Percentiles rank a stretch among this genome's conserved stretches.
Evolutionary conservation across 2,329 filamentous ascomycete genomes (phyloP).

Genomic region (Boeremia exigua): DNA sequence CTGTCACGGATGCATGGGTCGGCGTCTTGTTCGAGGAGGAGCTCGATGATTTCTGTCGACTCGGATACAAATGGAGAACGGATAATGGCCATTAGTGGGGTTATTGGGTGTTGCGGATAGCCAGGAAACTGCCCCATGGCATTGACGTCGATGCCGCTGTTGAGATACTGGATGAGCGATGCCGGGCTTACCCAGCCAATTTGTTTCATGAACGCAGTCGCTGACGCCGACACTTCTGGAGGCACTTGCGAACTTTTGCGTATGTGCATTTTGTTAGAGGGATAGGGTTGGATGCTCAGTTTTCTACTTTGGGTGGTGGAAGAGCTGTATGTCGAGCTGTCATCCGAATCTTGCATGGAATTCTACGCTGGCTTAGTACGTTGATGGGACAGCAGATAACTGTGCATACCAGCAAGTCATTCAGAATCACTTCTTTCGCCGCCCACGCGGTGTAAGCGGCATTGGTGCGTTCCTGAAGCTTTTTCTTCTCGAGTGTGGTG

Average conservation of each 20-base stretch:
- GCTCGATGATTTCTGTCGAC: constrained; percentile 14
- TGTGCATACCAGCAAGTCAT: constrained; percentile 6
- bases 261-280: constrained; percentile 13
- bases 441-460: constrained; percentile 16
- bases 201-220: constrained; percentile 17
- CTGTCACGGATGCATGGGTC: constrained; percentile 16
- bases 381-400: neutral
- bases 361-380: neutral
- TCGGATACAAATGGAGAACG: constrained; percentile 17
- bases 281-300: constrained; percentile 14
- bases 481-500: constrained; percentile 14
- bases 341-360: constrained; percentile 14
- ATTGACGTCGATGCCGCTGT: constrained; percentile 18
- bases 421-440: constrained; percentile 13
- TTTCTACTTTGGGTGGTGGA: constrained; percentile 3
- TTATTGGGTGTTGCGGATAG: constrained; percentile 16
- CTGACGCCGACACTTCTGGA: constrained; percentile 8
- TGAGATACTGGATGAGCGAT: constrained; percentile 16
- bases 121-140: constrained; percentile 13
- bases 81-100: constrained; percentile 17
- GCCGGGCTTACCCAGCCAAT: constrained; percentile 18
- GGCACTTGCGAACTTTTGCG: constrained; percentile 9
- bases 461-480: constrained; percentile 16
- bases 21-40: constrained; percentile 15
- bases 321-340: constrained; percentile 16